A percentile compares a stretch with the other conserved stretches of the same genome.
These are phyloP conservation scores for Rossbeevera mucosa DNA, from an alignment of 768 basidiomycete species.

Conservation along the genomic window DNA sequence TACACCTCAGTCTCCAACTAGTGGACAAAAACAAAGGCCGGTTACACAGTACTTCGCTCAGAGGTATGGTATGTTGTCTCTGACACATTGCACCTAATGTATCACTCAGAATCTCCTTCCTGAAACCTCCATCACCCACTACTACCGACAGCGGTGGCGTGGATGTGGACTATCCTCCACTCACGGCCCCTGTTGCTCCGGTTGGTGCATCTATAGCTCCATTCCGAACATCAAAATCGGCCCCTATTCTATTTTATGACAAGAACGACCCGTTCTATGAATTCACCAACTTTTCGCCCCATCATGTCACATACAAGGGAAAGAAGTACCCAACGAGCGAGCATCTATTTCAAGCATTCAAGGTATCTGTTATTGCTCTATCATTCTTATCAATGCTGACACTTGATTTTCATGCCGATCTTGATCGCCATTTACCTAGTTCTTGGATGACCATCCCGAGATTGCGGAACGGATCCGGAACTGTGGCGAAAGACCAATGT, in stretches of 20 bases:
- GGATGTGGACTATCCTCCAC: constrained; percentile 28
- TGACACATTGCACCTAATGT: background rate
- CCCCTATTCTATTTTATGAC: constrained; percentile 57
- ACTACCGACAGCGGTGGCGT: constrained; percentile 4
- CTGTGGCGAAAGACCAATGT: constrained; percentile 56
- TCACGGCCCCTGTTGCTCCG: constrained; percentile 30
- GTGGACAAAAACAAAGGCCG: constrained; percentile 18
- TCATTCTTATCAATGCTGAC: background rate
- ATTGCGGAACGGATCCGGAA: constrained; percentile 68
- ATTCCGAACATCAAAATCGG: constrained; percentile 24
- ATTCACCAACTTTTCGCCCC: constrained; percentile 71
- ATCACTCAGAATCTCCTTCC: constrained; percentile 8
- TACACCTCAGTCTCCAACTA: constrained; percentile 18
- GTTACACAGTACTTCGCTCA: constrained; percentile 23
- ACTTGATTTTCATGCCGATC: background rate
- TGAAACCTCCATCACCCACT: constrained; percentile 9
- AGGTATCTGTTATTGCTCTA: constrained; percentile 34
- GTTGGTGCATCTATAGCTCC: constrained; percentile 28
- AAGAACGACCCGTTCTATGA: constrained; percentile 62
- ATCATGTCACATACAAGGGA: constrained; percentile 56
- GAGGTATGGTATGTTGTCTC: constrained; percentile 10
- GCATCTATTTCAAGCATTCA: constrained; percentile 74
- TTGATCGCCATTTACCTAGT: constrained; percentile 35
- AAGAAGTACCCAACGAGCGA: constrained; percentile 72
- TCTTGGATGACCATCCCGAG: constrained; percentile 53